These are phyloP conservation scores for Boletellus emodensis DNA, from an alignment of 768 basidiomycete species.

Conservation along the genomic window DNA sequence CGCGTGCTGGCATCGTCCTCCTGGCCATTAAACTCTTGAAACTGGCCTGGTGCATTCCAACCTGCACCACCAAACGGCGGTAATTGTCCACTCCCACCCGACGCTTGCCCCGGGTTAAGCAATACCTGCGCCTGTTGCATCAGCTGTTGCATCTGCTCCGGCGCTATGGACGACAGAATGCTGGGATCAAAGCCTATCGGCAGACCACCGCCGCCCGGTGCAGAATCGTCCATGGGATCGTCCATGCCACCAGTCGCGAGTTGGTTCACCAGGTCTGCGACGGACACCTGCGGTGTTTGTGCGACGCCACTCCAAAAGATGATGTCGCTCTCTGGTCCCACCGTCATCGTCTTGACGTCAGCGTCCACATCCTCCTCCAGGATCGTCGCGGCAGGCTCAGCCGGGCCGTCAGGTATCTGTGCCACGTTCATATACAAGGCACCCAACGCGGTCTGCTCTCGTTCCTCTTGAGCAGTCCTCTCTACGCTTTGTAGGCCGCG, in stretches of 20 bases:
- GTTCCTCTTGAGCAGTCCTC: slow-evolving; percentile 65
- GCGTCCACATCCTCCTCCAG: slow-evolving; percentile 68
- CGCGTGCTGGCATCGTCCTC: slow-evolving; percentile 42
- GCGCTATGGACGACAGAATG: slow-evolving; percentile 40
- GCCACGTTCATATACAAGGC: slow-evolving; percentile 67
- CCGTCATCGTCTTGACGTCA: slow-evolving; percentile 60
- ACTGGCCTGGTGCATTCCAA: slow-evolving; percentile 40
- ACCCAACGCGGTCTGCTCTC: slow-evolving; percentile 72
- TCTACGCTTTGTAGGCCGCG: slow-evolving; percentile 71
- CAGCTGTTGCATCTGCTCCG: slow-evolving; percentile 63
- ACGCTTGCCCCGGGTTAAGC: slow-evolving; percentile 25
- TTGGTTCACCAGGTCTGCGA: slow-evolving; percentile 67
- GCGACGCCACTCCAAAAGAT: slow-evolving; percentile 55
- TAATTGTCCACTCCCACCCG: slow-evolving; percentile 29
- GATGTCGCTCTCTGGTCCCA: slow-evolving; percentile 62
- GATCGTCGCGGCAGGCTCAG: slow-evolving; percentile 58
- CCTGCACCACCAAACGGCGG: slow-evolving; percentile 35
- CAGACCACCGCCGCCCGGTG: slow-evolving; percentile 28
- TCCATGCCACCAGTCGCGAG: slow-evolving; percentile 46
- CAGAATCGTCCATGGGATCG: slow-evolving; percentile 35
- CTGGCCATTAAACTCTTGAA: slow-evolving; percentile 44
- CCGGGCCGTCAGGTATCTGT: slow-evolving; percentile 76
- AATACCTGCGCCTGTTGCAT: slow-evolving; percentile 42
- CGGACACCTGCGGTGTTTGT: slow-evolving; percentile 40
- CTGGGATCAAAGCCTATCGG: slow-evolving; percentile 40